Evolutionary conservation across 306 rosid genomes (phyloP), one percentile per base, ranked within the genome.

Genomic region (Luffa aegyptiaca): DNA sequence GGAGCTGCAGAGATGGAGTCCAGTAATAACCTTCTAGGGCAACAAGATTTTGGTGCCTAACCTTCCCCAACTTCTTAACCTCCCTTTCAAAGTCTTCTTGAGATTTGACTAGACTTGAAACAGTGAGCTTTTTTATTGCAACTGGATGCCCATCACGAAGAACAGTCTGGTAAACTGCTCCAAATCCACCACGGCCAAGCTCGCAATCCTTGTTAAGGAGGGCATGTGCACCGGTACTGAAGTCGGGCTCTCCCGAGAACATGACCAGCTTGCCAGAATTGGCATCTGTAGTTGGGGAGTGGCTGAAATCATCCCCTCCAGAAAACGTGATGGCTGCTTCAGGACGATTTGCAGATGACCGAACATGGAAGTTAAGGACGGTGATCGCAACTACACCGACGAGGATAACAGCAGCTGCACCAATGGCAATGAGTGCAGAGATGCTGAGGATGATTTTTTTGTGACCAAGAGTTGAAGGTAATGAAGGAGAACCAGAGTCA

Each of bases 141-240:
- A 96, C 99, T 10, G 98, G 78, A 26, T 84, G 94, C 13, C 99
- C 99, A 68, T 96, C 97, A 78, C 93, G 83, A 46, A 96, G 97
- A 87, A 89, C 93, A 6, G 98, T 91, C 80, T 86, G 85, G 80
- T 96, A 96, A 41, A 96, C 99, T 10, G 98, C 92, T 53, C 99
- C 99, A 36, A 96, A 96, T 45, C 99, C 99, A 2, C 99, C 99
- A 41, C 98, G 97, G 21, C 99, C 99, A 71, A 96, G 99, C 90
- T 96, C 99, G 37, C 98, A 96, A 74, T 96, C 98, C 89, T 96
- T 96, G 82, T 93, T 96, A 82, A 96, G 98, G 71, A 96, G 88
- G 76, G 99, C 97, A 79, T 96, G 99, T 3, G 98, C 96, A 26
- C 99, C 96, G 3, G 94, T 89, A 86, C 96, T 93, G 88, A 96